Conservation (phyloP, 139 green algal species). For the Micractinium sp. region DNA sequence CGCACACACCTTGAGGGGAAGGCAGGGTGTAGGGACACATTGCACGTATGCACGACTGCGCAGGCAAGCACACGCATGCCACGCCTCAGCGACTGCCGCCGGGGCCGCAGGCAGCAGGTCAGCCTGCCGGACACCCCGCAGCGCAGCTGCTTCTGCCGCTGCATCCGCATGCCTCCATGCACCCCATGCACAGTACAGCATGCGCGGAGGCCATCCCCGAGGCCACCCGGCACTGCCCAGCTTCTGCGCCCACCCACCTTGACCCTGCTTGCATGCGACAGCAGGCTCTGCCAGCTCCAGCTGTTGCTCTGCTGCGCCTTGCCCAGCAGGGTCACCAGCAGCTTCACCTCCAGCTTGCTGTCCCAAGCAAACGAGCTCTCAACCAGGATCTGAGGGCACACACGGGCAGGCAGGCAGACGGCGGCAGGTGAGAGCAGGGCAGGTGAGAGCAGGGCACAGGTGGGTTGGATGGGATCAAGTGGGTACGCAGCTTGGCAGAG, state of each 20-base stretch:
- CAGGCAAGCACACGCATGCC: not conserved
- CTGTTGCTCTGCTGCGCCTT: not conserved
- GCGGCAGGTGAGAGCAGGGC: too few species aligned
- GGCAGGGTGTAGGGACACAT: not conserved
- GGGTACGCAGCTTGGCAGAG: not conserved
- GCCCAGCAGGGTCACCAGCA: conserved; percentile 36
- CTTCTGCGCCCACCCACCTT: conserved; percentile 33
- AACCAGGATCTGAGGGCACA: not conserved
- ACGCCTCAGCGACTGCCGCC: too few species aligned
- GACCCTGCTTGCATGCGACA: conserved; percentile 17
- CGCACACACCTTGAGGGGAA: not conserved
- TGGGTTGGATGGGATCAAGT: too few species aligned
- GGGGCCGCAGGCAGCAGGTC: too few species aligned
- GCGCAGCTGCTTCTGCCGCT: not conserved
- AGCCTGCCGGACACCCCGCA: too few species aligned
- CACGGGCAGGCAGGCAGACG: not conserved
- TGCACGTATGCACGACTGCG: not conserved
- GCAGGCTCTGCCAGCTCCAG: not conserved
- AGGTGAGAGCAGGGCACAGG: too few species aligned
- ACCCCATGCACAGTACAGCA: not conserved
- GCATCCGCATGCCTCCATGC: not conserved
- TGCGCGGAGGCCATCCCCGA: too few species aligned
- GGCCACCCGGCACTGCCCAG: too few species aligned
- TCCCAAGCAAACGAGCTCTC: conserved; percentile 41
- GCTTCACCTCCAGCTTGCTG: conserved; percentile 37